These are phyloP conservation scores for Neurospora pannonica DNA, from an alignment of 495 filamentous ascomycete species.

Conservation along the genomic window DNA sequence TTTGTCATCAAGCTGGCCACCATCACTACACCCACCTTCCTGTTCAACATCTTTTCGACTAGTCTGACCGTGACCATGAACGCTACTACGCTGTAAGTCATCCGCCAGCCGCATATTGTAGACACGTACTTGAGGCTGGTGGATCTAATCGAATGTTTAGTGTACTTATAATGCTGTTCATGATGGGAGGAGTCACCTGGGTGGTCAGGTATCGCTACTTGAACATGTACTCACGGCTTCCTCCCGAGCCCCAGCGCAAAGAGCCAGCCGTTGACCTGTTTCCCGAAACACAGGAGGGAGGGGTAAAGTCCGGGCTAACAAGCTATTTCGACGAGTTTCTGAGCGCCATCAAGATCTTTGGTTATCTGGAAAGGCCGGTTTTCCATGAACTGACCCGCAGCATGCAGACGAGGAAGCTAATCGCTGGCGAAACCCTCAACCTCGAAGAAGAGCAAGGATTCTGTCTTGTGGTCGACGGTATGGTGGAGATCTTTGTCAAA, in stretches of 20 bases:
- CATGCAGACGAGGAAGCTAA: conserved; percentile 94
- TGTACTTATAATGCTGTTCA: conserved; percentile 63
- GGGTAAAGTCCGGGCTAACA: conserved; percentile 79
- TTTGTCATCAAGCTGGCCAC: conserved; percentile 77
- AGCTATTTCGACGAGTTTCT: conserved; percentile 97
- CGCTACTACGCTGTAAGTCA: conserved; percentile 76
- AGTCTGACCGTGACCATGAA: conserved; percentile 97
- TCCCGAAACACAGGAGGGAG: conserved; percentile 81
- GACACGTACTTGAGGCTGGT: not conserved
- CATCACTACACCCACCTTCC: conserved; percentile 77
- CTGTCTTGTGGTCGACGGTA: conserved; percentile 90
- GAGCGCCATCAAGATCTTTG: conserved; percentile 98
- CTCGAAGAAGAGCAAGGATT: conserved; percentile 97
- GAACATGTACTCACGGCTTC: conserved; percentile 89
- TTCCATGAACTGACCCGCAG: conserved; percentile 96
- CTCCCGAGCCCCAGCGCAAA: conserved; percentile 89
- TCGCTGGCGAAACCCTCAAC: conserved; percentile 89
- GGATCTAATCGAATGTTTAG: conserved; percentile 27
- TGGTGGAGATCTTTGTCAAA: conserved; percentile 98
- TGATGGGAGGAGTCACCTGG: conserved; percentile 80
- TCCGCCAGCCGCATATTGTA: not conserved
- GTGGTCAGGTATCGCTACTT: conserved; percentile 87
- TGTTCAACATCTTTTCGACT: conserved; percentile 92
- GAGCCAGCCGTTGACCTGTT: conserved; percentile 93
- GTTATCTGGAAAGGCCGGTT: conserved; percentile 89